phyloP scores from a whole-genome alignment of 148 eudicot species.

The Fallopia convolvulus region DNA sequence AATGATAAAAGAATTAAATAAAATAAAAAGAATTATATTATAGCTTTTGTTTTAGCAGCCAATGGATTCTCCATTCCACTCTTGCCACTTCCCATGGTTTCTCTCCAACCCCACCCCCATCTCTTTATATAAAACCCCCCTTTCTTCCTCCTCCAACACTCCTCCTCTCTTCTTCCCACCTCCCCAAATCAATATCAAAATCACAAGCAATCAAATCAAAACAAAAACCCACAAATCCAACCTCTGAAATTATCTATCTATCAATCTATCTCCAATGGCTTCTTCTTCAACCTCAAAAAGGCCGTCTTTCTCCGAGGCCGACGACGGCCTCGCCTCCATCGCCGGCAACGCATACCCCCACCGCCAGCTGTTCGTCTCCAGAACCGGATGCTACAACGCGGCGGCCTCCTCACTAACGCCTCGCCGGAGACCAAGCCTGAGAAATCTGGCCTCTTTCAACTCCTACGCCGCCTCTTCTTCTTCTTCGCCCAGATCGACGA shows the following conservation, averaged over 20 bases:
- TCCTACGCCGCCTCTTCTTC: too few species aligned
- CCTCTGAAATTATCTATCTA: not conserved
- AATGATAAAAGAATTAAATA: not conserved
- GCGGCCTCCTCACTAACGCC: not conserved
- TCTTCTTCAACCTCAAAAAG: not conserved
- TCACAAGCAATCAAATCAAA: not conserved
- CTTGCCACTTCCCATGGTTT: constrained; percentile 8
- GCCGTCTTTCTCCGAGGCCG: not conserved
- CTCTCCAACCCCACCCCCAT: not conserved
- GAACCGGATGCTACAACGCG: not conserved
- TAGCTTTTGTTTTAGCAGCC: not conserved
- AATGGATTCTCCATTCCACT: constrained; percentile 13
- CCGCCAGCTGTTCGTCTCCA: not conserved
- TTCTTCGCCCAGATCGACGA: constrained; percentile 2
- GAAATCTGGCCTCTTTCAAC: not conserved
- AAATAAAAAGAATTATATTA: not conserved
- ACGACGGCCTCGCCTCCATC: constrained; percentile 11
- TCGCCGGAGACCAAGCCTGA: not conserved
- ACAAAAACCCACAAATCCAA: not conserved
- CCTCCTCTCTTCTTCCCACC: not conserved
- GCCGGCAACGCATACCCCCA: not conserved
- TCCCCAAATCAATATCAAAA: not conserved
- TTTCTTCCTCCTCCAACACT: not conserved
- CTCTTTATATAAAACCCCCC: not conserved
- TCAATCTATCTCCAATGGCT: not conserved